A percentile compares a stretch with the other conserved stretches of the same genome.
Evolutionary conservation across 805 yeast species (phyloP).

Genomic region (Torulaspora franciscae): DNA sequence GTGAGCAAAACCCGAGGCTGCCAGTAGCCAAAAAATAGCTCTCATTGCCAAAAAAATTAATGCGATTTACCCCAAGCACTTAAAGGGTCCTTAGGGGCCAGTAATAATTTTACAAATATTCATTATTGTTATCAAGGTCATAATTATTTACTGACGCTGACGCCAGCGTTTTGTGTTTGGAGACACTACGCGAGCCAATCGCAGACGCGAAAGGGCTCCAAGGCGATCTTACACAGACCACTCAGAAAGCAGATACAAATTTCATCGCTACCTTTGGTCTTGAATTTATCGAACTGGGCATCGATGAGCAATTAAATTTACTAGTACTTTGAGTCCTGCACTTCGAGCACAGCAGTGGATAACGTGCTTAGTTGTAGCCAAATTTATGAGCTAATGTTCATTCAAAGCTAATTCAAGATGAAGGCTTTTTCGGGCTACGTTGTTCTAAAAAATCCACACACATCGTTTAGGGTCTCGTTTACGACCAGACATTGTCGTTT

Average conservation of each 20-base stretch:
- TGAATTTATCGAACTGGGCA: background rate
- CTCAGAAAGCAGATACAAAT: background rate
- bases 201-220: background rate
- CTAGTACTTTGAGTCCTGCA: too few species aligned
- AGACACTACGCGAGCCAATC: conserved; percentile 1
- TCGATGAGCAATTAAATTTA: background rate
- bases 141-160: conserved; percentile 11
- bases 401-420: too few species aligned
- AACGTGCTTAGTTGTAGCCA: too few species aligned
- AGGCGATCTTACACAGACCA: background rate
- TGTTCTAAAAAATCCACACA: background rate
- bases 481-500: conserved; percentile 1
- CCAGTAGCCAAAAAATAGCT: background rate
- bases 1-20: conserved; percentile 4
- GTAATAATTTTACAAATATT: background rate
- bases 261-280: background rate
- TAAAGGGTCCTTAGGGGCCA: background rate
- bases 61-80: background rate
- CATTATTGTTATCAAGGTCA: background rate
- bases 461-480: conserved; percentile 1
- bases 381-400: too few species aligned
- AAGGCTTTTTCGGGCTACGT: too few species aligned
- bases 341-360: too few species aligned
- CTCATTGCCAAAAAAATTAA: background rate
- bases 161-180: background rate